Conservation (phyloP, 2,329 filamentous ascomycete species). For the Fusarium newnesense region DNA sequence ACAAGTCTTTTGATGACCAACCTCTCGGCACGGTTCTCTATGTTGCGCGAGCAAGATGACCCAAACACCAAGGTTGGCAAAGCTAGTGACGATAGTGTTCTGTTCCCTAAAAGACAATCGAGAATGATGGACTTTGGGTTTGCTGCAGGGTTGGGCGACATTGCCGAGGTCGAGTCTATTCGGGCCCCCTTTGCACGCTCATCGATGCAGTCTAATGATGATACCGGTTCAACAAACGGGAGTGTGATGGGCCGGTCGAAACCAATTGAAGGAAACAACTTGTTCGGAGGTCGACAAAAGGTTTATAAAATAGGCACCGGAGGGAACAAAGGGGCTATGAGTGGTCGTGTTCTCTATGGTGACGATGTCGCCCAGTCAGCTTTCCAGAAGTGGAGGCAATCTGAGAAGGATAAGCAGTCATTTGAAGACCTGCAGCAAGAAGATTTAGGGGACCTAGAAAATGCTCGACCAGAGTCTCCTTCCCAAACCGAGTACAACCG, state of each 20-base stretch:
- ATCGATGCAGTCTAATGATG: slow-evolving; percentile 77
- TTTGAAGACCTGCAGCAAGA: slow-evolving; percentile 48
- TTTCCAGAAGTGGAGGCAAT: slow-evolving; percentile 79
- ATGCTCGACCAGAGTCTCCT: slow-evolving; percentile 54
- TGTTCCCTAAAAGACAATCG: slow-evolving; percentile 84
- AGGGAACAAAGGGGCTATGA: slow-evolving; percentile 63
- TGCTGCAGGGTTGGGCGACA: slow-evolving; percentile 75
- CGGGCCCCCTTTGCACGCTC: slow-evolving; percentile 70
- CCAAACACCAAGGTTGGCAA: slow-evolving; percentile 90
- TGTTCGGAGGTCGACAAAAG: slow-evolving; percentile 96
- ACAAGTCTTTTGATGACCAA: slow-evolving; percentile 97
- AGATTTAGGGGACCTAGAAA: slow-evolving; percentile 34
- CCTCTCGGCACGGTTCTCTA: slow-evolving; percentile 93
- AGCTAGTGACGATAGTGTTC: slow-evolving; percentile 92
- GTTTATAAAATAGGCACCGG: slow-evolving; percentile 83
- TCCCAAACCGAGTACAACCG: slow-evolving; percentile 73
- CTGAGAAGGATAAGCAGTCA: slow-evolving; percentile 64
- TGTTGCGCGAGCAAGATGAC: slow-evolving; percentile 95
- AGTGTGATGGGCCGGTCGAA: slow-evolving; percentile 88
- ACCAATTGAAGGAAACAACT: slow-evolving; percentile 86
- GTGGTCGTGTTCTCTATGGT: slow-evolving; percentile 81
- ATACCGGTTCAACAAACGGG: slow-evolving; percentile 70
- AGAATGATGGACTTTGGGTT: slow-evolving; percentile 76
- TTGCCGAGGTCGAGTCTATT: slow-evolving; percentile 90
- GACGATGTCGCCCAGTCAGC: slow-evolving; percentile 85